Conservation (phyloP, 345 rosid genomes). For the Capsella bursapastoris region DNA sequence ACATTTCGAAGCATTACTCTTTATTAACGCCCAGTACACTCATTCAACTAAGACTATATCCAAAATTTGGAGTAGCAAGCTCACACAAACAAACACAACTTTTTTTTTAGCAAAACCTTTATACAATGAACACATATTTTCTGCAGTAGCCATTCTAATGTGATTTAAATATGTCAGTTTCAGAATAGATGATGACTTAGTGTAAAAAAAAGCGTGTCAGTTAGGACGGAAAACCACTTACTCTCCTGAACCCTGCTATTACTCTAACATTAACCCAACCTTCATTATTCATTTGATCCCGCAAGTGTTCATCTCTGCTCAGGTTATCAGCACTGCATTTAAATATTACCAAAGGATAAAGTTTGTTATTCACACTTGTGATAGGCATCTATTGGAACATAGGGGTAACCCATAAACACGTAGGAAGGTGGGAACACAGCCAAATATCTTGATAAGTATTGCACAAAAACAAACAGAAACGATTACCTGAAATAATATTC, state of each 20-base stretch:
- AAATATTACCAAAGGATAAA: neutral
- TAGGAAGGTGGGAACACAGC: constrained; percentile 13
- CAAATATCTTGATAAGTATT: neutral
- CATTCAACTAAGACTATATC: constrained; percentile 3
- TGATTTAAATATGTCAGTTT: constrained; percentile 3
- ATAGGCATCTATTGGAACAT: constrained; percentile 7
- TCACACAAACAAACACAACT: neutral
- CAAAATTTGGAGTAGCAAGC: neutral
- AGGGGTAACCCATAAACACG: neutral
- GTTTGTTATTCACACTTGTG: constrained; percentile 8
- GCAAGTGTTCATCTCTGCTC: constrained; percentile 69
- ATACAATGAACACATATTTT: neutral
- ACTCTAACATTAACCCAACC: constrained; percentile 85
- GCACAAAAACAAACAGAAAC: constrained; percentile 8
- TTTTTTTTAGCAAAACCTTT: neutral
- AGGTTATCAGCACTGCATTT: constrained; percentile 77
- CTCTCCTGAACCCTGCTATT: constrained; percentile 82
- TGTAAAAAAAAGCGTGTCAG: constrained; percentile 13
- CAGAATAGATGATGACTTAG: constrained; percentile 13
- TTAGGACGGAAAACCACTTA: constrained; percentile 46
- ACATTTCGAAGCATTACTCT: neutral
- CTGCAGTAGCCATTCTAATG: neutral
- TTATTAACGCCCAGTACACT: neutral
- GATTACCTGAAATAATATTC: constrained; percentile 86
- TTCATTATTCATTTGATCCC: constrained; percentile 76